Conservation (phyloP, 2,329 filamentous ascomycete species). For the Phialophora verrucosa region DNA sequence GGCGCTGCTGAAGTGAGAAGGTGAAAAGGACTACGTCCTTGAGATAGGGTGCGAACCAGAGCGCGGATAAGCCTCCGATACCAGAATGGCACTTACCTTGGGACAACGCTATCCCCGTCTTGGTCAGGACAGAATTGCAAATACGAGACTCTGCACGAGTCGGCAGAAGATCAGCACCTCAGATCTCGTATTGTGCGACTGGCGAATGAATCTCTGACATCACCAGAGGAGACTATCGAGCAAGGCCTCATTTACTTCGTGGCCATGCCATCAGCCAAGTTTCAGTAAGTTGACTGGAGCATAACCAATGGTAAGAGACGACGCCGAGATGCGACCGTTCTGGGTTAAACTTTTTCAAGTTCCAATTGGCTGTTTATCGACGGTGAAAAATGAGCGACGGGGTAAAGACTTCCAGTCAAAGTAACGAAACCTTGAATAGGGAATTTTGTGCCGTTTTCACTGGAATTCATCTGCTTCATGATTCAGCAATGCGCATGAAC, state of each 20-base stretch:
- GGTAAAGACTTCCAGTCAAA: neutral
- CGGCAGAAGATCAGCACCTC: neutral
- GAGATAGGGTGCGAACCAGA: neutral
- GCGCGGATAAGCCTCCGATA: neutral
- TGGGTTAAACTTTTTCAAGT: slow-evolving; percentile 12
- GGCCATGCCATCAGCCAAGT: neutral
- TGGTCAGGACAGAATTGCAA: neutral
- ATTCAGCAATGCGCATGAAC: neutral
- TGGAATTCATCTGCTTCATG: neutral
- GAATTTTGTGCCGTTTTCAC: neutral
- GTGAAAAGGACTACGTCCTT: neutral
- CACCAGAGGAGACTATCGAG: neutral
- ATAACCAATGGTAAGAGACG: neutral
- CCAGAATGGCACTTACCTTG: neutral
- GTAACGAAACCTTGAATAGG: neutral
- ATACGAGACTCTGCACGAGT: neutral
- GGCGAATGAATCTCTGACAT: neutral
- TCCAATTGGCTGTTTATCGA: slow-evolving; percentile 10
- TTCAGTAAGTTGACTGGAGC: neutral
- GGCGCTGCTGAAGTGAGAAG: neutral
- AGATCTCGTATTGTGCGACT: neutral
- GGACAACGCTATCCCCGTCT: neutral
- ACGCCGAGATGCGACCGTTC: neutral
- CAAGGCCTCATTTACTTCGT: neutral
- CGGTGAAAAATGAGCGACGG: neutral